Conservation (phyloP, 2,329 filamentous ascomycete species). For the Penicillium frequentans region DNA sequence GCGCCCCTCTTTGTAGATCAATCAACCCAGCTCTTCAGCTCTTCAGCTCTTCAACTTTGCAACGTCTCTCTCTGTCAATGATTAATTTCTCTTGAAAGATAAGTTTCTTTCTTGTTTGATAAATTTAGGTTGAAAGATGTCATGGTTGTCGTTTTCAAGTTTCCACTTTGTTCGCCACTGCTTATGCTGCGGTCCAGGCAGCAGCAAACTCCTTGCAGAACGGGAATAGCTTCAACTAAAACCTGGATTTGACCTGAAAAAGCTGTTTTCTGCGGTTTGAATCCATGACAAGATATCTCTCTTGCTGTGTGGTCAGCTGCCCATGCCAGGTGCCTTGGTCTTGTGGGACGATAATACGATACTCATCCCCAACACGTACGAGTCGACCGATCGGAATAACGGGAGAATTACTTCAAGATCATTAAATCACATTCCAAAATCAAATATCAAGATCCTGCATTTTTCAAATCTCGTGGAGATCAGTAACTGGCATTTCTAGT, state of each 20-base stretch:
- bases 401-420: background rate
- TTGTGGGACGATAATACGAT: background rate
- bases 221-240: slow-evolving; percentile 3
- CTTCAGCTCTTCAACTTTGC: background rate
- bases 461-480: background rate
- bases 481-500: background rate
- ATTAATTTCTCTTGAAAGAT: background rate
- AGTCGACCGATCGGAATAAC: background rate
- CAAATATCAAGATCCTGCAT: background rate
- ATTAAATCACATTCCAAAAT: background rate
- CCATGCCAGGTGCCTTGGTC: background rate
- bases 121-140: background rate
- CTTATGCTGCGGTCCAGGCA: slow-evolving; percentile 8
- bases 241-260: background rate
- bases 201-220: slow-evolving; percentile 7
- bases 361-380: background rate
- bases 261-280: background rate
- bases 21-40: background rate
- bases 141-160: background rate
- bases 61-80: background rate
- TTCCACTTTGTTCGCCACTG: background rate
- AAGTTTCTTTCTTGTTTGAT: background rate
- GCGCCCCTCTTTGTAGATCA: background rate
- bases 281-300: background rate
- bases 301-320: background rate